Percentiles rank a stretch among this genome's conserved stretches.
Evolutionary conservation across 352 stramenopile species (phyloP).

Genomic region (Phytopythium delawarense): DNA sequence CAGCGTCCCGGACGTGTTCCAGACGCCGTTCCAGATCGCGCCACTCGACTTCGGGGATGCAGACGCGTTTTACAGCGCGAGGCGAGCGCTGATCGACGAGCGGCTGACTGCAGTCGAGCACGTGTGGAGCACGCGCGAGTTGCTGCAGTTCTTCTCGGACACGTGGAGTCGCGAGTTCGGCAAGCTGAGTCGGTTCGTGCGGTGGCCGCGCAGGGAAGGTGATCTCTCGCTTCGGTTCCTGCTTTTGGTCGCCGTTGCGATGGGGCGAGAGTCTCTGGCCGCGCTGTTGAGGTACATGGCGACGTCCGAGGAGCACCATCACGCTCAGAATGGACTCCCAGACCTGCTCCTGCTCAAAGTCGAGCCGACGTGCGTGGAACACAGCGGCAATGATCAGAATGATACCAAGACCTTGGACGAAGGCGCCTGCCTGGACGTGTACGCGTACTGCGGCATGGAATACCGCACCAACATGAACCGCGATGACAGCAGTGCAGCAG

Average conservation of each 20-base stretch:
- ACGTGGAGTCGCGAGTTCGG: constrained; percentile 43
- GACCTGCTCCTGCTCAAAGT: constrained; percentile 59
- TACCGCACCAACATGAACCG: constrained; percentile 49
- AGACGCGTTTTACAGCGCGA: constrained; percentile 39
- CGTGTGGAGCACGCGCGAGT: constrained; percentile 32
- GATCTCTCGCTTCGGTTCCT: constrained; percentile 39
- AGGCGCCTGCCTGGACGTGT: constrained; percentile 38
- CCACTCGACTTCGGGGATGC: constrained; percentile 74
- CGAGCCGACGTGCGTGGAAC: neutral
- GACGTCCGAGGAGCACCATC: constrained; percentile 63
- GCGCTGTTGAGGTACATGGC: constrained; percentile 60
- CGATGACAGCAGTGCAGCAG: constrained; percentile 7
- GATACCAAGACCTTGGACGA: neutral
- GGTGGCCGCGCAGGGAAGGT: constrained; percentile 31
- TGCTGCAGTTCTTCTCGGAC: constrained; percentile 31
- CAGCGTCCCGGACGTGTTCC: constrained; percentile 77
- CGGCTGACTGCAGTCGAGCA: constrained; percentile 35
- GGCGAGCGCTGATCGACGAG: constrained; percentile 39
- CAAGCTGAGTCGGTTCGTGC: constrained; percentile 61
- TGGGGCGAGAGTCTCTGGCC: constrained; percentile 34
- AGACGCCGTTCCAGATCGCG: constrained; percentile 74
- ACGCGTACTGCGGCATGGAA: constrained; percentile 49
- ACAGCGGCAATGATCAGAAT: constrained; percentile 4
- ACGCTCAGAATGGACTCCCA: constrained; percentile 67
- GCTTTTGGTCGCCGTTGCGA: constrained; percentile 43